Base-by-base conservation (phyloP, 2,329 filamentous ascomycete species). In the Dactylonectria macrodidyma region DNA sequence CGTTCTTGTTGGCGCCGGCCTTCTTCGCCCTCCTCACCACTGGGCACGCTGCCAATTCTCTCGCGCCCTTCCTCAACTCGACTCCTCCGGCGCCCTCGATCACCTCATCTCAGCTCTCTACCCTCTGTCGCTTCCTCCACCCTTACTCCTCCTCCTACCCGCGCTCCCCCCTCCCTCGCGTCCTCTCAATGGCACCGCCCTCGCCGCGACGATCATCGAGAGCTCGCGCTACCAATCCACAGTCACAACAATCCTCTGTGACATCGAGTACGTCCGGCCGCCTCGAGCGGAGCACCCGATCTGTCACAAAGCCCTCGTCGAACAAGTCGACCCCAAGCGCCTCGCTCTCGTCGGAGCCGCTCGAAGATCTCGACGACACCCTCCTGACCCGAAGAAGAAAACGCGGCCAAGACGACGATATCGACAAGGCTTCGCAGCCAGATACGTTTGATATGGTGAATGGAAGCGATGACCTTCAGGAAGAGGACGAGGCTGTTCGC, bases 141-240 rank as follows among this genome's bases (percentile, higher is more conserved):
- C 58, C 64, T 41, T 41, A 41, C 55, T 62, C 52, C 72, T 56
- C 33, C 56, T 64, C 54, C 41, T 57, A 65, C 62, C 52, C 62
- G 41, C 71, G 75, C 70, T 74, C 76, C 80, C 75, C 73, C 72
- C 74, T 71, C 70, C 73, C 65, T 60, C 69, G 62, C 64, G 60
- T 73, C 66, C 66, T 56, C 80, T 84, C 84, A 85, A 89, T 89
- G 88, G 87, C 88, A 86, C 87, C 85, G 78, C 84, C 84, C 75
- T 89, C 92, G 79, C 93, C 93, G 81, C 92, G 95, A 84, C 93
- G 95, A 81, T 97, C 95, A 78, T 96, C 95, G 82, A 92, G 95
- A 88, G 94, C 94, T 85, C 93, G 94, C 80, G 90, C 90, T 78
- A 91, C 90, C 76, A 93, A 95, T 85, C 88, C 91, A 77, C 89